Evolutionary conservation across 1,284 basidiomycete species (phyloP), one percentile per base, ranked within the genome.

Genomic region (Ustilago cynodontis): DNA sequence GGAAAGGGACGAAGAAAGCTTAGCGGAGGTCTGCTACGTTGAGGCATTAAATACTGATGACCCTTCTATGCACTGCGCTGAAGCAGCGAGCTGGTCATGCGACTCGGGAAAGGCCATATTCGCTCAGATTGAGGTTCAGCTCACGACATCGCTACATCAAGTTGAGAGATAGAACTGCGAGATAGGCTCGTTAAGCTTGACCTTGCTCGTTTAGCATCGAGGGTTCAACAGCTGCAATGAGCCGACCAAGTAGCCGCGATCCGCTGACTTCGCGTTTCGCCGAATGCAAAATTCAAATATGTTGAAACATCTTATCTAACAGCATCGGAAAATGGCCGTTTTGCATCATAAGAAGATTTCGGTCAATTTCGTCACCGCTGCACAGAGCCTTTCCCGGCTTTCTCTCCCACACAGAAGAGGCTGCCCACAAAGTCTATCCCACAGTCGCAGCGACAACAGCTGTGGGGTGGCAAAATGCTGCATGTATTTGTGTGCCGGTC

Each of bases 211-310:
- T 64, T 35, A 64, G 61, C 60, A 22, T 16, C 22, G 50, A 26
- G 47, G 14, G 47, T 49, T 13, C 24, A 49, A 8, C 24, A 3
- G 20, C 4, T 35, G 22, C 18, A 18, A 29, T 43, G n/a, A 24
- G 49, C 54, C 67, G 63, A 55, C 28, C 58, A 70, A 49, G 37
- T 33, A 28, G 62, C 68, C 59, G 68, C 60, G 60, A 62, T 26
- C 60, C 52, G 60, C 51, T 28, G 47, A 26, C 47, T 29, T 8
- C 43, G 59, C 59, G 59, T 62, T 37, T 37, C 59, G 59, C 59
- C n/a, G n/a, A 43, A n/a, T 41, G 26, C 7, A 11, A 2, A 7
- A 14, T 50, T 20, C 45, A 22, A 22, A 47, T 16, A 7, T 14
- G 20, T 56, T 16, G 31, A 1, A 47, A n/a, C 13, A 5, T 3